Base-by-base conservation (phyloP, 768 basidiomycete species). In the Pleurotus djamor region DNA sequence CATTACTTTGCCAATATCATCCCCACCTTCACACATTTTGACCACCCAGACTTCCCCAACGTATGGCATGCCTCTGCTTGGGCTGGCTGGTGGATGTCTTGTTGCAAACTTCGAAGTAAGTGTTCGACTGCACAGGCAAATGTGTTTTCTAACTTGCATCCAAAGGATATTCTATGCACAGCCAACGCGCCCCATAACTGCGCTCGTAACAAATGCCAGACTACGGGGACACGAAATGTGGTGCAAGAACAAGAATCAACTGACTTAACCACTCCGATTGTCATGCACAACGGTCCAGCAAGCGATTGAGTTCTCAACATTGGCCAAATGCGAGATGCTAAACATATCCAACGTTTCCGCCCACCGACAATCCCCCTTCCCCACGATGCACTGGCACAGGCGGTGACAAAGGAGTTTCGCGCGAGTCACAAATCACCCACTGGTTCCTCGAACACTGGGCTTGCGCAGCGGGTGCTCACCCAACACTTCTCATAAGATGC, bases 171-270 rank as follows among this genome's bases (percentile, higher is more conserved):
- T 32, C 58, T 68, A 1, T 67, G 67, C 52, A 63, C 69, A 3
- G 69, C 69, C 28, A 70, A 70, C 48, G 57, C 61, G 5, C 69
- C 66, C 37, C 70, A 70, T 51, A 62, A 69, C 48, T 71, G 70
- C 58, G 21, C 52, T 2, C 44, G 48, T n/a, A 47, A 64, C 41
- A 16, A 59, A 1, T 71, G 70, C 45, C 50, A 21, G 7, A 14
- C 63, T 8, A 61, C 61, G 0, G 63, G 59, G 5, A 13, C 37
- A 0, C 52, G 34, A 4, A 57, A 57, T 44, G 58, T 66, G 4
- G 57, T 57, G 17, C 69, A 68, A 52, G 69, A 71, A 48, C 60
- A 65, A 2, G 43, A 36, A 10, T 5, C 21, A 14, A 58, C 61
- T 3, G 41, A 48, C 4, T 57, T 51, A 12, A 60, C 50, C 14